phyloP scores from a whole-genome alignment of 345 rosid genomes.

The Eucalyptus shirleyi region DNA sequence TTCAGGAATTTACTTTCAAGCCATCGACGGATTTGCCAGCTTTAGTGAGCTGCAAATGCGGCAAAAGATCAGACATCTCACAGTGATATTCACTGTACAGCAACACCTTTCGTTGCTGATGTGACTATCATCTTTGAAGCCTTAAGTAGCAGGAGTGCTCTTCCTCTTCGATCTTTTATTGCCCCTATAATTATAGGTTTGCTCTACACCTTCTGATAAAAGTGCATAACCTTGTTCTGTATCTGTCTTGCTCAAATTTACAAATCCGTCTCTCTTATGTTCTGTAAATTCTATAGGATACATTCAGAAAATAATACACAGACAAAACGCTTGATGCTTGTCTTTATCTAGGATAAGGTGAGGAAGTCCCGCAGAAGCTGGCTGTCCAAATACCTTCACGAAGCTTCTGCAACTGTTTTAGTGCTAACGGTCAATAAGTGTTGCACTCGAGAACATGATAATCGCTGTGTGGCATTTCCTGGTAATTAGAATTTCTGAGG shows the following conservation, averaged over 20 bases:
- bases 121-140: background rate
- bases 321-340: background rate
- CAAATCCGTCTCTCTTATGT: background rate
- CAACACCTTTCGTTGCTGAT: background rate
- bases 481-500: background rate
- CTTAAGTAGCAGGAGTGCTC: background rate
- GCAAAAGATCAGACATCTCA: background rate
- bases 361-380: background rate
- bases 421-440: background rate
- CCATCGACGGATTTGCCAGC: background rate
- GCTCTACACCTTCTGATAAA: background rate
- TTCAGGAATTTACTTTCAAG: background rate
- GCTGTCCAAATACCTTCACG: background rate
- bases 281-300: background rate
- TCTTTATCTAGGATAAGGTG: background rate
- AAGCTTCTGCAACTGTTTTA: background rate
- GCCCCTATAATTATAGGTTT: background rate
- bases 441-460: background rate
- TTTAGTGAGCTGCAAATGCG: background rate
- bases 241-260: background rate
- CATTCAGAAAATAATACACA: background rate
- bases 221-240: background rate
- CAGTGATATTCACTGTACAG: background rate
- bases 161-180: background rate
- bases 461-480: background rate